Percentiles rank a stretch among this genome's conserved stretches.
Conservation (phyloP, 1,139 yeast species). For the Taphrina betulina region DNA sequence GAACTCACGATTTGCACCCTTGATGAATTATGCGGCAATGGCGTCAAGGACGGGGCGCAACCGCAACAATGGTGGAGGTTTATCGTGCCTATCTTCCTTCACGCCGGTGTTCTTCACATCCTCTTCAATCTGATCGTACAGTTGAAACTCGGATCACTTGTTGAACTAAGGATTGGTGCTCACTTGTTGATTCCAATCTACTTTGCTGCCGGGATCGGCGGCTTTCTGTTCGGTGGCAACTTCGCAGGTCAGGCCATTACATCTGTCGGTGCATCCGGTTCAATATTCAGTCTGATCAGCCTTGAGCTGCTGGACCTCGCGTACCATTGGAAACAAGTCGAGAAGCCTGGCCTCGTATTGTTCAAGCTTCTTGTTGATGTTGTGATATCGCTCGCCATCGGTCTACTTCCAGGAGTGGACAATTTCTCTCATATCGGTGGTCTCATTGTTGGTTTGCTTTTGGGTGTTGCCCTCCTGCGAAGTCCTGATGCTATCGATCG, state of each 20-base stretch:
- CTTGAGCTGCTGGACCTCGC: conserved; percentile 59
- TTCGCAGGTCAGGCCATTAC: conserved; percentile 70
- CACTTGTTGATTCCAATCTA: conserved; percentile 59
- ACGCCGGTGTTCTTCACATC: conserved; percentile 72
- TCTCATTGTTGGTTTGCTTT: conserved; percentile 60
- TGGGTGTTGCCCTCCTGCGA: conserved; percentile 56
- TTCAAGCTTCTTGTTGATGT: conserved; percentile 57
- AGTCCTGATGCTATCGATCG: conserved; percentile 52
- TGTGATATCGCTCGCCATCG: conserved; percentile 61
- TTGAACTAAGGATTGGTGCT: conserved; percentile 62
- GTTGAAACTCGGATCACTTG: conserved; percentile 59
- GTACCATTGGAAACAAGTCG: conserved; percentile 55
- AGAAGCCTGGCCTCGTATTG: conserved; percentile 48
- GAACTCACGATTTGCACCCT: conserved; percentile 56
- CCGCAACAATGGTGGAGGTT: conserved; percentile 73
- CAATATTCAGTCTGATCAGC: conserved; percentile 69
- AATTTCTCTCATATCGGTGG: conserved; percentile 79
- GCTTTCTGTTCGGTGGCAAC: conserved; percentile 69
- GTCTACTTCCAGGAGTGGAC: conserved; percentile 71
- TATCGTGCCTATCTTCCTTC: conserved; percentile 69
- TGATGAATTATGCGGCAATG: conserved; percentile 62
- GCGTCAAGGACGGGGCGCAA: conserved; percentile 46
- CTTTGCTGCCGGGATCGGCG: conserved; percentile 62
- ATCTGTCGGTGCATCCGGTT: conserved; percentile 74
- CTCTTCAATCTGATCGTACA: conserved; percentile 64